Evolutionary conservation across 2,329 filamentous ascomycete genomes (phyloP).

Genomic region (Coniella lustricola): DNA sequence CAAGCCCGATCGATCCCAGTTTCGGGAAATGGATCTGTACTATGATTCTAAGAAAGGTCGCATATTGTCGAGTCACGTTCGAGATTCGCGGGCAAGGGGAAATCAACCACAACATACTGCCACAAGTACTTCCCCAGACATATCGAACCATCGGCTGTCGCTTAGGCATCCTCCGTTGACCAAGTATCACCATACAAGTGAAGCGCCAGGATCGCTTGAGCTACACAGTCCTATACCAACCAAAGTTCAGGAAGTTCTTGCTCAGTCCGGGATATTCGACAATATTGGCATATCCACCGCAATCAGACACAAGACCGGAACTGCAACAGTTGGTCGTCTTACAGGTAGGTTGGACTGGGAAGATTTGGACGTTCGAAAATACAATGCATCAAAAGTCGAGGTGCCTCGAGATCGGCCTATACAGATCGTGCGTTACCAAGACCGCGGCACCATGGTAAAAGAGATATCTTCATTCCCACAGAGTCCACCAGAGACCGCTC

Average conservation of each 20-base stretch:
- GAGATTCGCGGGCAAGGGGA: too few species aligned
- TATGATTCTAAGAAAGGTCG: too few species aligned
- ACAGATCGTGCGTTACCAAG: slow-evolving; percentile 18
- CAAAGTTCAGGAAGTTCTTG: not conserved
- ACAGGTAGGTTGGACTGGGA: not conserved
- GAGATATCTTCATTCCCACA: not conserved
- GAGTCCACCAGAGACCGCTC: not conserved
- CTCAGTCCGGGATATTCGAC: not conserved
- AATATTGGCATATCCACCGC: slow-evolving; percentile 1
- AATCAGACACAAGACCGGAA: not conserved
- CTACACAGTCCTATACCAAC: not conserved
- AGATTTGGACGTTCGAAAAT: not conserved
- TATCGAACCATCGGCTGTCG: too few species aligned
- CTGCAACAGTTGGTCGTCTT: too few species aligned
- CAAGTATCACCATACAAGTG: not conserved
- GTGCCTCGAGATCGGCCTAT: not conserved
- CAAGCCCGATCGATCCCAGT: too few species aligned
- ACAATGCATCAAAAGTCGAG: not conserved
- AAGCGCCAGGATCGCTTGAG: too few species aligned
- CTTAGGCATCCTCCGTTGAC: too few species aligned
- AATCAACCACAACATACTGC: too few species aligned
- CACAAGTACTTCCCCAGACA: too few species aligned
- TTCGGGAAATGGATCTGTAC: too few species aligned
- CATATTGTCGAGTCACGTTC: too few species aligned
- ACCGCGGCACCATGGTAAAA: slow-evolving; percentile 15